Percentiles rank a stretch among this genome's conserved stretches.
phyloP scores from a whole-genome alignment of 176 grass and related monocot species.

The Olyra latifolia region DNA sequence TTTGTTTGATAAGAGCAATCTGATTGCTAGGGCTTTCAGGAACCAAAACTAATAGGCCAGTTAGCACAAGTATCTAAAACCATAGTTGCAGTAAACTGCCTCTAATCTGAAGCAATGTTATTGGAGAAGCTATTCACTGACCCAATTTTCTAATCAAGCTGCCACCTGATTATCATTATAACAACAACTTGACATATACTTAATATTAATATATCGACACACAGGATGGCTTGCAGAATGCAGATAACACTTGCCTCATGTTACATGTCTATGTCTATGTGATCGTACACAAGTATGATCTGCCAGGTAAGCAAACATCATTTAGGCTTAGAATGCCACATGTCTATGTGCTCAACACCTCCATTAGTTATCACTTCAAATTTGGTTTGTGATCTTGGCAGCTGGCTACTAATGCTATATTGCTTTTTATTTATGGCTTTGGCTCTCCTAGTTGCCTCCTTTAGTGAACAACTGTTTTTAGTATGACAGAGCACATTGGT shows the following conservation, averaged over 20 bases:
- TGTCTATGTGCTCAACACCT: not conserved
- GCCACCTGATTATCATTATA: conserved; percentile 17
- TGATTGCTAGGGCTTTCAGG: not conserved
- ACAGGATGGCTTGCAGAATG: not conserved
- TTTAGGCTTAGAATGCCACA: conserved; percentile 18
- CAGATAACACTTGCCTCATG: conserved; percentile 11
- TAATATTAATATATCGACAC: not conserved
- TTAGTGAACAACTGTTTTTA: not conserved
- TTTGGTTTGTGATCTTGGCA: conserved; percentile 3
- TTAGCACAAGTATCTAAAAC: not conserved
- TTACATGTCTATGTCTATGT: no score
- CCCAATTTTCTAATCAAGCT: not conserved
- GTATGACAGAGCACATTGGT: not conserved
- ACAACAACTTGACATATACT: conserved; percentile 3
- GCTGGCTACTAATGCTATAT: conserved; percentile 14
- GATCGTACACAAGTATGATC: conserved; percentile 28
- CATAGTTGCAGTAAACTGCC: not conserved
- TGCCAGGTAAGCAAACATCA: conserved; percentile 39
- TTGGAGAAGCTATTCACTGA: conserved; percentile 18
- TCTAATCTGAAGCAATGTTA: conserved; percentile 23
- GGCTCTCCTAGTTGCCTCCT: not conserved
- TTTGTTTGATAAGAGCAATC: not conserved
- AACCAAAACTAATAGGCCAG: not conserved
- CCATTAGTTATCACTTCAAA: conserved; percentile 1
- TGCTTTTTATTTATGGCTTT: not conserved